These are phyloP conservation scores for Iodosphaeria phyllophila DNA, from an alignment of 2,329 filamentous ascomycete species.

Conservation along the genomic window DNA sequence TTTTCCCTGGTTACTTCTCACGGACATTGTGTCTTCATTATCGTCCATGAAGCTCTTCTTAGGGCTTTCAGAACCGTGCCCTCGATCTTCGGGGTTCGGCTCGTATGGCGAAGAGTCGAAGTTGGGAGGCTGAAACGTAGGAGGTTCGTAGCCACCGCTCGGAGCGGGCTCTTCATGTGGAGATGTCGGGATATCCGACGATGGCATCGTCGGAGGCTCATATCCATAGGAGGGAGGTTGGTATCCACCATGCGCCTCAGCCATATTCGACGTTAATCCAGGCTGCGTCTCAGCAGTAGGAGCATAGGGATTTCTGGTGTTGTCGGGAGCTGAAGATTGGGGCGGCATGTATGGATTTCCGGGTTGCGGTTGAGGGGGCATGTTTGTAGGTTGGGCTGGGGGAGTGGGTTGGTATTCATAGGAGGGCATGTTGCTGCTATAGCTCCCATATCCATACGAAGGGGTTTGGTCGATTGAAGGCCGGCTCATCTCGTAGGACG, in stretches of 20 bases:
- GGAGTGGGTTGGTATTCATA: conserved; percentile 13
- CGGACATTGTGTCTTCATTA: conserved; percentile 49
- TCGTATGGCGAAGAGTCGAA: too few relatives aligned
- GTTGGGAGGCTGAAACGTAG: conserved; percentile 39
- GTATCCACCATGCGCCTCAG: conserved; percentile 13
- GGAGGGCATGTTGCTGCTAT: too few relatives aligned
- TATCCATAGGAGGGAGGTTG: conserved; percentile 31
- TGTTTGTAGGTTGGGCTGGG: conserved; percentile 6
- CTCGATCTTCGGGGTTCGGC: conserved; percentile 27
- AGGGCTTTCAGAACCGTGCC: conserved; percentile 29
- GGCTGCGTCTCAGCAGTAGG: conserved; percentile 7
- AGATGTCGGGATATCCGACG: conserved; percentile 12
- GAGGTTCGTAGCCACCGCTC: conserved; percentile 34
- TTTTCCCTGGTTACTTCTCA: conserved; percentile 34
- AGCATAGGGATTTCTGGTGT: conserved; percentile 11
- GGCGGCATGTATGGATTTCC: conserved; percentile 1
- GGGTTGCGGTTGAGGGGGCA: conserved; percentile 6
- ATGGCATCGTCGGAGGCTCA: conserved; percentile 23
- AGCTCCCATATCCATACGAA: too few relatives aligned
- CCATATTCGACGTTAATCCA: conserved; percentile 3
- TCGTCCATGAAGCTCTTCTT: conserved; percentile 71
- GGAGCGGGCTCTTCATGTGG: conserved; percentile 11
- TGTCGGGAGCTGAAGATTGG: conserved; percentile 5
- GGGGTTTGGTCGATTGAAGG: conserved; percentile 19
- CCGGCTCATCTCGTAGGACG: conserved; percentile 22